A percentile compares a stretch with the other conserved stretches of the same genome.
Evolutionary conservation across 306 rosid species (phyloP).

Genomic region (Trichosanthes truncata): DNA sequence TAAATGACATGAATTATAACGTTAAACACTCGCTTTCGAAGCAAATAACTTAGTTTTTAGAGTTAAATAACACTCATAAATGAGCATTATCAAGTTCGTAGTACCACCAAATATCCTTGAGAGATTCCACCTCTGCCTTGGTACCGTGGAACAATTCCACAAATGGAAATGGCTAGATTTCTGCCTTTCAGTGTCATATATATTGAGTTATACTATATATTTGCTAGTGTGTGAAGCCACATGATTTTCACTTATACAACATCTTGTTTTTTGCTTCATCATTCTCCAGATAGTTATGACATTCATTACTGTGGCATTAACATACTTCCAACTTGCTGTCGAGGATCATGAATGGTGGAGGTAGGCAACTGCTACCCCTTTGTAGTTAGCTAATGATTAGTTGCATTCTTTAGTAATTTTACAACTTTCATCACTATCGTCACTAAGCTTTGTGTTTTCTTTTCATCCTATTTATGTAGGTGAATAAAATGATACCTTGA

Average conservation of each 20-base stretch:
- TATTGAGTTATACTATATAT: constrained; percentile 53
- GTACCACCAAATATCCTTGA: constrained; percentile 52
- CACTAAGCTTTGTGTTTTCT: background rate
- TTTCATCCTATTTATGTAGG: background rate
- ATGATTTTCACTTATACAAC: constrained; percentile 59
- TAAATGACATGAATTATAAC: too few species aligned
- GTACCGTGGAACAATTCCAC: constrained; percentile 51
- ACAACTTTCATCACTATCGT: background rate
- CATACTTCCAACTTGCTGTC: constrained; percentile 63
- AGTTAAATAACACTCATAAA: too few species aligned
- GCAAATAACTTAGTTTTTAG: too few species aligned
- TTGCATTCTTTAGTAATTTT: background rate
- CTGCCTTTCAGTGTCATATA: constrained; percentile 61
- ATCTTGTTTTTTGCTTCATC: constrained; percentile 54
- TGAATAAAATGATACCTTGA: too few species aligned
- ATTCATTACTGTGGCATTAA: constrained; percentile 51
- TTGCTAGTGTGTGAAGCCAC: constrained; percentile 72
- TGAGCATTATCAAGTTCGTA: too few species aligned
- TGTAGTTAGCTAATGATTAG: background rate
- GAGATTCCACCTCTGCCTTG: constrained; percentile 65
- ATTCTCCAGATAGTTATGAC: constrained; percentile 52
- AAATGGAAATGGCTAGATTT: constrained; percentile 69
- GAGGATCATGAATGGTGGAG: constrained; percentile 81
- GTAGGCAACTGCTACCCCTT: constrained; percentile 18
- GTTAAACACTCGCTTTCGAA: too few species aligned